Base-by-base conservation (phyloP, 305 asterid genomes). In the Ajuga reptans region DNA sequence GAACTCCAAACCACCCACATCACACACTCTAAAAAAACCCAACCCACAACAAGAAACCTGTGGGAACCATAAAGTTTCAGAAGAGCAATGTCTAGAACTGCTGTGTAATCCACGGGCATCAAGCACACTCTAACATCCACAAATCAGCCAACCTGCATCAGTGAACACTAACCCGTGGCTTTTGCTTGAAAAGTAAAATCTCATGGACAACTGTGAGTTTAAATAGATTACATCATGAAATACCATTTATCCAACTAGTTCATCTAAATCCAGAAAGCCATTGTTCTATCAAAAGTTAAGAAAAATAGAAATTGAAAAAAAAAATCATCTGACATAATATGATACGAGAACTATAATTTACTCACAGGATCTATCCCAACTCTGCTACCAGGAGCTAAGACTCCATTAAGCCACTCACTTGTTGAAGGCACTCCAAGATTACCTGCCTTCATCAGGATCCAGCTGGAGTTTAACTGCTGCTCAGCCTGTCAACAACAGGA, bases 361-460 rank as follows among this genome's bases (percentile, higher is more conserved):
- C 97, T 86, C 82, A 93, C 97, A 75, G 97, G 99, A 80, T 93
- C 97, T 63, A 93, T 87, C 51, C 99, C 99, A 49, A 93, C 82
- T 82, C 95, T 85, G 82, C 89, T 84, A 75, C 97, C 97, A 73
- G 97, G 96, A 64, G 84, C 78, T 73, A 93, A 76, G 71, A 83
- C 88, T 74, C 80, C 78, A 60, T 87, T 91, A 71, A 93, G 93
- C 99, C 99, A 91, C 82, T 90, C 96, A 73, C 85, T 85, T 18
- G 91, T 71, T 9, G 90, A 74, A 39, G 97, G 95, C 71, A 89
- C 95, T 75, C 97, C 99, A 79, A 78, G 69, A 76, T 89, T 89
- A 72, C 99, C 97, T 24, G 95, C 87, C 72, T 84, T 85, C 99
- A 93, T 93, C 73, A 93, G 91, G 79, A 82, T 85, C 99, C 99